Evolutionary conservation across 306 rosid species (phyloP).

Genomic region (Cucurbita ficifolia): DNA sequence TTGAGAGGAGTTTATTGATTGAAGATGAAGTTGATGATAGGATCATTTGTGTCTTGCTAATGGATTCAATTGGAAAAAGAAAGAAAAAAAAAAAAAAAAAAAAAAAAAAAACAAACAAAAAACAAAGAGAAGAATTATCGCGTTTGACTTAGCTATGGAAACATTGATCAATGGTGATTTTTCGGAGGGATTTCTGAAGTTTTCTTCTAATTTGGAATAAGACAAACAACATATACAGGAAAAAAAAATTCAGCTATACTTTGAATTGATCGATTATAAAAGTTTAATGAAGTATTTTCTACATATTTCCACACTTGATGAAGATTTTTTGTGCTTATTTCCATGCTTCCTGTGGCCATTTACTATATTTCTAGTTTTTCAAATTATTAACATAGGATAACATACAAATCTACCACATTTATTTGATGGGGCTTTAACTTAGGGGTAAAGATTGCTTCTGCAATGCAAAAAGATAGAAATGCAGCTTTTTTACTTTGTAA

Average conservation of each 20-base stretch:
- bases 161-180: neutral
- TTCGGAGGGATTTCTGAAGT: neutral
- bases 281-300: neutral
- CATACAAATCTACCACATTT: neutral
- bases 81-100: neutral
- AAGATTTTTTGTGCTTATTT: neutral
- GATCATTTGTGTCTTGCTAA: neutral
- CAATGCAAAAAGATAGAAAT: neutral
- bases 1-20: neutral
- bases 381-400: neutral
- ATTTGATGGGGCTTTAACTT: neutral
- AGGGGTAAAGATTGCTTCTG: neutral
- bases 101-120: neutral
- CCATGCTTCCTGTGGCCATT: neutral
- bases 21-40: neutral
- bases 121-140: neutral
- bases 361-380: neutral
- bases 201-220: neutral
- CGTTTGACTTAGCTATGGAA: neutral
- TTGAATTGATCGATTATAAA: neutral
- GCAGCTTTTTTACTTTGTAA: neutral
- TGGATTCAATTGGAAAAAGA: neutral
- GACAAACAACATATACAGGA: neutral
- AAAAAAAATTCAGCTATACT: neutral
- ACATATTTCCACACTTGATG: neutral